These are phyloP conservation scores for Persicaria maculosa DNA, from an alignment of 148 eudicot genomes.

Conservation along the genomic window DNA sequence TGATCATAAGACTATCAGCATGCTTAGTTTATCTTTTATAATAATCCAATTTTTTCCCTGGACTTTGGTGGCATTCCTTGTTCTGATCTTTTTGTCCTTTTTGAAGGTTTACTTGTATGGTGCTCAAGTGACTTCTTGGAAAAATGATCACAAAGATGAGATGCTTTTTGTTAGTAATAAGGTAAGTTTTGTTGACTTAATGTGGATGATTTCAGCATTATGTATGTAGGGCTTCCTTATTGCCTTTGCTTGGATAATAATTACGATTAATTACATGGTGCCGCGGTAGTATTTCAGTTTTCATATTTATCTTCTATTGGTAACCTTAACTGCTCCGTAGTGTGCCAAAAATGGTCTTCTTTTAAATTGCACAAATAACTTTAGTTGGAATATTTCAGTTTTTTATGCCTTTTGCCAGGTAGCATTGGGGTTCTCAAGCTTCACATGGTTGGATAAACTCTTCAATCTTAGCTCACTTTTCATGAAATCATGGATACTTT, in stretches of 20 bases:
- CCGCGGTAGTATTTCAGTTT: background rate
- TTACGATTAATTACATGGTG: background rate
- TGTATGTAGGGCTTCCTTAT: background rate
- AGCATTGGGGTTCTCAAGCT: background rate
- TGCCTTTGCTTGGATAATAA: background rate
- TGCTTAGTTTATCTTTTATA: background rate
- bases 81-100: background rate
- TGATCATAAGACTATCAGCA: background rate
- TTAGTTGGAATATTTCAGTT: too few species aligned
- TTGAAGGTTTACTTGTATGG: constrained; percentile 74
- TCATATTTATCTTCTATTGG: background rate
- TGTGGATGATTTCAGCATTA: background rate
- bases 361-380: background rate
- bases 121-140: constrained; percentile 91
- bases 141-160: constrained; percentile 78
- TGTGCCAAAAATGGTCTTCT: background rate
- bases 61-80: background rate
- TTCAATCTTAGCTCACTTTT: background rate
- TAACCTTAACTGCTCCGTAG: background rate
- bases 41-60: background rate
- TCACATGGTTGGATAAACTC: background rate
- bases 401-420: background rate
- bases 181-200: constrained; percentile 32
- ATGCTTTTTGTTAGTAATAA: constrained; percentile 78
- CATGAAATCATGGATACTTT: background rate